Evolutionary conservation across 345 rosid species (phyloP).

Genomic region (Sapria himalayana): DNA sequence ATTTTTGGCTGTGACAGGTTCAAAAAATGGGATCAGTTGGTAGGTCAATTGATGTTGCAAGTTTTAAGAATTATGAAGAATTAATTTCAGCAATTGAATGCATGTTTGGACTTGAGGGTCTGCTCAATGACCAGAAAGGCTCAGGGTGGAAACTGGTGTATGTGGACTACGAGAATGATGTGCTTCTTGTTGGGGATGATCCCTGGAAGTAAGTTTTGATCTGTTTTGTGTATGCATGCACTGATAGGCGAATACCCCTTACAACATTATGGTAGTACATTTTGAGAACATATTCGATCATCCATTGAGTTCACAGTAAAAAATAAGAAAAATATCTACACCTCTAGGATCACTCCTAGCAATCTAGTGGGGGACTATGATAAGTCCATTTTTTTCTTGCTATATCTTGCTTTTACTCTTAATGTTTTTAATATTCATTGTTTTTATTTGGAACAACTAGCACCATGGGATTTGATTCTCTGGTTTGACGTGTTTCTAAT

Average conservation of each 20-base stretch:
- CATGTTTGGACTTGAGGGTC: constrained; percentile 95
- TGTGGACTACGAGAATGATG: constrained; percentile 83
- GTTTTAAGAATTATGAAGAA: constrained; percentile 61
- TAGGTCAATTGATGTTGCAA: constrained; percentile 84
- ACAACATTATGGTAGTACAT: too few relatives aligned
- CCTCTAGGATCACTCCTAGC: not conserved
- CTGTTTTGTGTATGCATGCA: too few relatives aligned
- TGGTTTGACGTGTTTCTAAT: too few relatives aligned
- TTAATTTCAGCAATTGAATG: constrained; percentile 75
- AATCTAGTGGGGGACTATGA: not conserved
- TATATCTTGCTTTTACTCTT: constrained; percentile 1
- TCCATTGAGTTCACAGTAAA: too few relatives aligned
- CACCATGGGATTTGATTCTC: too few relatives aligned
- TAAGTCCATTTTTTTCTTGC: not conserved
- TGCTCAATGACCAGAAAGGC: constrained; percentile 75
- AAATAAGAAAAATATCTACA: too few relatives aligned
- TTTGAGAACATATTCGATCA: too few relatives aligned
- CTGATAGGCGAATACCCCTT: too few relatives aligned
- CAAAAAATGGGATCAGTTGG: constrained; percentile 96
- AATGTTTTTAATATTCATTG: constrained; percentile 10
- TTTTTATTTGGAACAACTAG: too few relatives aligned
- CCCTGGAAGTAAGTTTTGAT: constrained; percentile 91
- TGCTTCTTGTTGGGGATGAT: constrained; percentile 87
- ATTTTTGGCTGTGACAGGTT: constrained; percentile 46
- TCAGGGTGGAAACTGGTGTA: constrained; percentile 90